A percentile compares a stretch with the other conserved stretches of the same genome.
Conservation (phyloP, 106 monocot species). For the Dioscorea zingiberensis region DNA sequence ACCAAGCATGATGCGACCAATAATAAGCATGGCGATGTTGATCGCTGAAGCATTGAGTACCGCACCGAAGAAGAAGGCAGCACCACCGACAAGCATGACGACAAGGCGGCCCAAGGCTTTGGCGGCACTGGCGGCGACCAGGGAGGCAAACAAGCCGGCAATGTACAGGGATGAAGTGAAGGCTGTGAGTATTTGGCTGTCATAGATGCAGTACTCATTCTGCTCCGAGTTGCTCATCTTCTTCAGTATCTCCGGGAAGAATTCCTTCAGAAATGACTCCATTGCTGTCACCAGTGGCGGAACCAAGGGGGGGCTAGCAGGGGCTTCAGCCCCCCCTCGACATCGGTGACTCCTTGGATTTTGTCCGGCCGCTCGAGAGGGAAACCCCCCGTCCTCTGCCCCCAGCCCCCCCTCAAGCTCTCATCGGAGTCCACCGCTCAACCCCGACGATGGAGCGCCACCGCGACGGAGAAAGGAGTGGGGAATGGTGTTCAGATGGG, state of each 20-base stretch:
- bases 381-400: too few relatives aligned
- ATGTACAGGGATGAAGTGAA: constrained; percentile 58
- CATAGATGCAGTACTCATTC: constrained; percentile 45
- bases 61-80: constrained; percentile 37
- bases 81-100: constrained; percentile 35
- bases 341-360: constrained; percentile 2
- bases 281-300: constrained; percentile 49
- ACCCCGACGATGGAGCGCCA: too few relatives aligned
- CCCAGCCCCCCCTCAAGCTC: too few relatives aligned
- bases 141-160: constrained; percentile 36
- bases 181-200: constrained; percentile 40
- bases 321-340: too few relatives aligned
- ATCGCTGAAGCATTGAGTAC: constrained; percentile 32
- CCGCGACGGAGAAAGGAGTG: too few relatives aligned
- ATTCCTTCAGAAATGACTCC: constrained; percentile 32
- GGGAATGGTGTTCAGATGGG: too few relatives aligned
- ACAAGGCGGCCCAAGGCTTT: constrained; percentile 20
- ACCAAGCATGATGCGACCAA: constrained; percentile 42
- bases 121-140: constrained; percentile 29
- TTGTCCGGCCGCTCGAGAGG: too few relatives aligned
- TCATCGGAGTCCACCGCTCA: too few relatives aligned
- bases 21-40: constrained; percentile 48
- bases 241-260: constrained; percentile 28
- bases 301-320: too few relatives aligned
- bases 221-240: constrained; percentile 13